Evolutionary conservation across 108 stramenopile genomes (phyloP), one percentile per base, ranked within the genome.

Genomic region (Poteriospumella lacustris): DNA sequence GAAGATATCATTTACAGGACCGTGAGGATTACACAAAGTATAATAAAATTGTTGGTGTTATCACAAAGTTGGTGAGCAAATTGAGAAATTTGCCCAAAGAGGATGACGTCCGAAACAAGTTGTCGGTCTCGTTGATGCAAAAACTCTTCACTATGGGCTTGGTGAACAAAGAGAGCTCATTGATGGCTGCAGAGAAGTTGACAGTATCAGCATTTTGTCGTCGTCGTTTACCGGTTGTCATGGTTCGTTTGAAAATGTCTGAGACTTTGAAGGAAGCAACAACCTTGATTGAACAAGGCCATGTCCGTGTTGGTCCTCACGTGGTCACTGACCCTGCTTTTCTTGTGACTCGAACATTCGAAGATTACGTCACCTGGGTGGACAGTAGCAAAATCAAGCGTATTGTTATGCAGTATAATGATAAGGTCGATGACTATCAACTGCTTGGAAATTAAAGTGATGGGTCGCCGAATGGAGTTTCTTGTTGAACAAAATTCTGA

Each of bases 311-410:
- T 2, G 98, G 98, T n/a, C 75, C 52, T 38, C 85, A 95, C 75
- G 95, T 95, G 1, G 67, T 31, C 29, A 42, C 69, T 15, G 68
- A 78, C 77, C 77, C 72, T 19, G 69, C 83, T 29, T 99, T 95
- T 81, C 80, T 97, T 38, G 96, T 99, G 0, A 91, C 95, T 0
- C 89, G 95, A 52, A 70, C 85, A 43, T 89, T 96, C 92, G 98
- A 99, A 84, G 98, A 99, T 85, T 99, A 93, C 80, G 92, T 97
- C 5, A 97, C 97, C 0, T 99, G 98, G 98, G 95, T 97, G 56
- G 96, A 96, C 80, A 79, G 89, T 2, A 93, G 94, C 40, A 97
- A 97, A 89, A 90, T 97, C 78, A 88, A 92, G 85, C 84, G 93
- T 76, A 89, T 93, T 1, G 94, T 99, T 62, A 58, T 68, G 59